Evolutionary conservation across 202 grass and related monocot species (phyloP).

Genomic region (Schoenoplectus triqueter): DNA sequence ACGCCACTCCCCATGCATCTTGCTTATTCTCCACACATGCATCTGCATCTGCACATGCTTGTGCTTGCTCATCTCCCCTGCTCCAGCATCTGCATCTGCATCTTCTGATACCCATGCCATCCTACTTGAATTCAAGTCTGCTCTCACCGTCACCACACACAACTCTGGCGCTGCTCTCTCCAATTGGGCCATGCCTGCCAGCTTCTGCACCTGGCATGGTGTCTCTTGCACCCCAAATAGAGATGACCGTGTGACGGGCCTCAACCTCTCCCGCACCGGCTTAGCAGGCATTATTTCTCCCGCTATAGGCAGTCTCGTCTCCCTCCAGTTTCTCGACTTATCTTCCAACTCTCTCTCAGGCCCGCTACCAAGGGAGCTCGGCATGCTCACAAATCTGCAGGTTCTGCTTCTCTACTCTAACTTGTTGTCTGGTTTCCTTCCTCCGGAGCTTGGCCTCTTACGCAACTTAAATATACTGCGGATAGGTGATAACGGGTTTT

Average conservation of each 20-base stretch:
- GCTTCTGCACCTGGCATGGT: constrained; percentile 66
- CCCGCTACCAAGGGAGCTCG: constrained; percentile 60
- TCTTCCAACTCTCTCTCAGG: constrained; percentile 84
- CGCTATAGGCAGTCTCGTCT: constrained; percentile 48
- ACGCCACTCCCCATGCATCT: neutral
- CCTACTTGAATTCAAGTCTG: constrained; percentile 70
- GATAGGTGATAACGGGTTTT: constrained; percentile 78
- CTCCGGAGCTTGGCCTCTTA: constrained; percentile 72
- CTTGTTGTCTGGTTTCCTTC: constrained; percentile 60
- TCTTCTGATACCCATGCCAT: constrained; percentile 33
- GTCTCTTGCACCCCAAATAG: constrained; percentile 51
- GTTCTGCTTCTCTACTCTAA: constrained; percentile 85
- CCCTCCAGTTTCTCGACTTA: constrained; percentile 67
- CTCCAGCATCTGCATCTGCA: constrained; percentile 33
- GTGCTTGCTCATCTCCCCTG: constrained; percentile 27
- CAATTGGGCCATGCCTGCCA: constrained; percentile 52
- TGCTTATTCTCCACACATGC: neutral
- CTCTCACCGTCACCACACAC: constrained; percentile 54
- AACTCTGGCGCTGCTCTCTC: constrained; percentile 49
- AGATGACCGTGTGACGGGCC: constrained; percentile 46
- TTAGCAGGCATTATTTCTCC: constrained; percentile 62
- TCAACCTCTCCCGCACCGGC: constrained; percentile 71
- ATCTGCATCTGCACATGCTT: constrained; percentile 9
- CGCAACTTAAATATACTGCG: constrained; percentile 64
- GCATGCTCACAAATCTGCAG: constrained; percentile 66